Evolutionary conservation across 2,329 filamentous ascomycete genomes (phyloP).

Genomic region (Ascocoryne sarcoides): DNA sequence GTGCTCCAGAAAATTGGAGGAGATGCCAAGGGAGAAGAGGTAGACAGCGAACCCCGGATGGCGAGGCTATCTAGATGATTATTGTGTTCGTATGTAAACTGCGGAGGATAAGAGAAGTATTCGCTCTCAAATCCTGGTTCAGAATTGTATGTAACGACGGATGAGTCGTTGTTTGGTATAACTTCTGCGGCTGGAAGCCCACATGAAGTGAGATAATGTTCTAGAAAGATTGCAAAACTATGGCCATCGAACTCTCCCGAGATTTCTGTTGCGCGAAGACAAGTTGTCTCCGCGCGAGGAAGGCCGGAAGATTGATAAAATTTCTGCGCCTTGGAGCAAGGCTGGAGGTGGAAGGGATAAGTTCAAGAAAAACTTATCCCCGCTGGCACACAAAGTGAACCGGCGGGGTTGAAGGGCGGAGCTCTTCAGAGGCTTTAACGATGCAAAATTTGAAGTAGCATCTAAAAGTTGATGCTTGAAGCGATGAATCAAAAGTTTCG

Average conservation of each 20-base stretch:
- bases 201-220: conserved; percentile 8
- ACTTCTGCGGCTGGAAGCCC: conserved; percentile 1
- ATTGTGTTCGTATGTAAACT: neutral
- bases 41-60: conserved; percentile 1
- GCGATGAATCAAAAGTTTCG: neutral
- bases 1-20: neutral
- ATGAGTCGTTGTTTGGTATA: conserved; percentile 3
- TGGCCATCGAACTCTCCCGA: conserved; percentile 5
- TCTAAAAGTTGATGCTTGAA: too few relatives aligned
- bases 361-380: conserved; percentile 1
- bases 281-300: conserved; percentile 6
- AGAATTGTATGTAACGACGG: neutral
- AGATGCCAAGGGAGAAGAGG: conserved; percentile 2
- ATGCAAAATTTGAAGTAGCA: too few relatives aligned
- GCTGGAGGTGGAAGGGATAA: conserved; percentile 1
- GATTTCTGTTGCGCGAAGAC: conserved; percentile 12
- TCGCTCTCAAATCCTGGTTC: neutral
- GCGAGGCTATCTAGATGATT: conserved; percentile 1
- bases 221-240: conserved; percentile 7
- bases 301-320: neutral
- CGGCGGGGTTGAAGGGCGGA: neutral
- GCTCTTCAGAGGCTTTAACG: too few relatives aligned
- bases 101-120: neutral
- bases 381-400: conserved; percentile 2
- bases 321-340: neutral